Evolutionary conservation across 768 basidiomycete genomes (phyloP).

Genomic region (Mycena rebaudengoi): DNA sequence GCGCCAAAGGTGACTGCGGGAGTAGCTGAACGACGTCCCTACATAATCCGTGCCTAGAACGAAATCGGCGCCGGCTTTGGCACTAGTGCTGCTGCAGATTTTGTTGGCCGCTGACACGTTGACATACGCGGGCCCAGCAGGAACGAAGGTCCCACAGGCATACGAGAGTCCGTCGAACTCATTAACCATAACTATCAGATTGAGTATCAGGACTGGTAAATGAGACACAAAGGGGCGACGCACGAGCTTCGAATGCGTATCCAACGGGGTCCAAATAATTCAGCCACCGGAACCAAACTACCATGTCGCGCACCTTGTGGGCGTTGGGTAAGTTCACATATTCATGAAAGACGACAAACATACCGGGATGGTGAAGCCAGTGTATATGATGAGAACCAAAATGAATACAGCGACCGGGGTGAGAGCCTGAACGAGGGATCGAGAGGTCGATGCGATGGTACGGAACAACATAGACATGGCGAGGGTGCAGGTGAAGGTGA

Average conservation of each 20-base stretch:
- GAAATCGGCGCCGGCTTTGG: slow-evolving; percentile 45
- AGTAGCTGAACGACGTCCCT: slow-evolving; percentile 37
- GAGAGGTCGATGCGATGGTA: slow-evolving; percentile 42
- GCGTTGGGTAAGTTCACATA: too few species aligned
- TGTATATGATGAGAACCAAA: slow-evolving; percentile 50
- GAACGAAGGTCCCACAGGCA: slow-evolving; percentile 41
- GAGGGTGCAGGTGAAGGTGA: slow-evolving; percentile 37
- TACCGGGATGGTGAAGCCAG: slow-evolving; percentile 49
- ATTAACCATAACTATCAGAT: slow-evolving; percentile 47
- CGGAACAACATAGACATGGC: slow-evolving; percentile 47
- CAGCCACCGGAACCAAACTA: slow-evolving; percentile 38
- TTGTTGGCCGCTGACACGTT: slow-evolving; percentile 44
- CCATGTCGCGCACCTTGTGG: slow-evolving; percentile 38
- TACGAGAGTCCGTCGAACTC: slow-evolving; percentile 54
- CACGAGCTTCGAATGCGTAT: slow-evolving; percentile 50
- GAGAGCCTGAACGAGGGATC: slow-evolving; percentile 42
- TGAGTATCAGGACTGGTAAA: neutral
- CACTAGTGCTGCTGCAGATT: slow-evolving; percentile 53
- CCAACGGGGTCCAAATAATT: slow-evolving; percentile 55
- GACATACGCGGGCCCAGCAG: slow-evolving; percentile 44
- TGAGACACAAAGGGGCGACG: neutral
- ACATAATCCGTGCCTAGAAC: slow-evolving; percentile 55
- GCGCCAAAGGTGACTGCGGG: slow-evolving; percentile 42
- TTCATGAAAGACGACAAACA: too few species aligned
- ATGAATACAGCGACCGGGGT: slow-evolving; percentile 41